phyloP scores from a whole-genome alignment of 345 rosid genomes.

The Limnanthes douglasii region DNA sequence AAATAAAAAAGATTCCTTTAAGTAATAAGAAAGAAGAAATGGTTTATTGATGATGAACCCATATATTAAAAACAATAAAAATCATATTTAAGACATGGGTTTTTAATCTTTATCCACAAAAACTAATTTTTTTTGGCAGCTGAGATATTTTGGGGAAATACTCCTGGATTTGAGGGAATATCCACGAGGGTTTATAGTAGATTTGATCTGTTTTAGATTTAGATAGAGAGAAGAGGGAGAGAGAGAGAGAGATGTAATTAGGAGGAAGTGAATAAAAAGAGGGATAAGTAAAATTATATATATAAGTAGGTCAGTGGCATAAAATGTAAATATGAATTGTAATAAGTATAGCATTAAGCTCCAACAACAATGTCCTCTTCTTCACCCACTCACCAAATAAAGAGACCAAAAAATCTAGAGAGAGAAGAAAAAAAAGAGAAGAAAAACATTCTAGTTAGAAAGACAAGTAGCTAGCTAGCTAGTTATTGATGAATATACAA shows the following conservation, averaged over 20 bases:
- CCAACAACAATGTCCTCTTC: too few species aligned
- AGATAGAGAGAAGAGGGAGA: too few species aligned
- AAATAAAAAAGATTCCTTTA: not conserved
- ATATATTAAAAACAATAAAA: not conserved
- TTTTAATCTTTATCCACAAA: slow-evolving; percentile 13
- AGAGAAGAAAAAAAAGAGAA: too few species aligned
- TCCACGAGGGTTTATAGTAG: too few species aligned
- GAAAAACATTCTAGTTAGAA: too few species aligned
- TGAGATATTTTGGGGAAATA: slow-evolving; percentile 3
- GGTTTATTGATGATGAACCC: not conserved
- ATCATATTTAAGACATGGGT: slow-evolving; percentile 10
- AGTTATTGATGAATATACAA: too few species aligned
- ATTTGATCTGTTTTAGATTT: too few species aligned
- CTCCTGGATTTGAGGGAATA: slow-evolving; percentile 10
- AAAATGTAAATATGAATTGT: not conserved
- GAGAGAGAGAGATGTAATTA: slow-evolving; percentile 4
- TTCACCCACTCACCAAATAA: too few species aligned
- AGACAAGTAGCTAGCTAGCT: too few species aligned
- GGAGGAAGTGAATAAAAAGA: slow-evolving; percentile 4
- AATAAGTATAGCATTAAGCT: too few species aligned
- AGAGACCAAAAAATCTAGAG: too few species aligned
- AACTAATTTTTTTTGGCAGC: slow-evolving; percentile 1
- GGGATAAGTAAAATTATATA: slow-evolving; percentile 9
- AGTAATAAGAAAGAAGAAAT: not conserved
- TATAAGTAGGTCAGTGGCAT: not conserved